A percentile compares a stretch with the other conserved stretches of the same genome.
Conservation (phyloP, 1,284 basidiomycete genomes). For the Cryptococcus sp. region DNA sequence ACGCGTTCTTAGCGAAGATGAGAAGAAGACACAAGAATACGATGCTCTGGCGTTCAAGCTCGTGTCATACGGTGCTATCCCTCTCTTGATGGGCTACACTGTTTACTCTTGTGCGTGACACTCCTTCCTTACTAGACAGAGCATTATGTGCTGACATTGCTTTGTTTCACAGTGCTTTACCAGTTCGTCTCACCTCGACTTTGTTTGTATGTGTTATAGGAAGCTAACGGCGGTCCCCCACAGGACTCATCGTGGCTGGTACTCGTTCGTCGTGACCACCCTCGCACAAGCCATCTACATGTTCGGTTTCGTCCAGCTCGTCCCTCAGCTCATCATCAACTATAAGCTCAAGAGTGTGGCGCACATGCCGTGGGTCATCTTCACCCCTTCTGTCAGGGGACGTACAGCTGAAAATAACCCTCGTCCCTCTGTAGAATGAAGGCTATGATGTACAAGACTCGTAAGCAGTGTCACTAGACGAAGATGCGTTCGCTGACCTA, state of each 20-base stretch:
- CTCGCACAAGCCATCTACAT: conserved; percentile 59
- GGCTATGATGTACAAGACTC: conserved; percentile 92
- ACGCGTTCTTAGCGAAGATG: conserved; percentile 87
- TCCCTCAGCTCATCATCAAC: conserved; percentile 87
- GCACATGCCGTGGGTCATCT: conserved; percentile 44
- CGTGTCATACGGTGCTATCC: conserved; percentile 83
- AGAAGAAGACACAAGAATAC: conserved; percentile 96
- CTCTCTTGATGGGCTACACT: conserved; percentile 80
- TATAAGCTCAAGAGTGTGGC: conserved; percentile 81
- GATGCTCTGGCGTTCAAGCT: conserved; percentile 59
- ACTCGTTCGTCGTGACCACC: conserved; percentile 83
- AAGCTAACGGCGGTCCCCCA: conserved; percentile 14
- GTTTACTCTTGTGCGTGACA: conserved; percentile 66
- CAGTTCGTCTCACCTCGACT: conserved; percentile 48
- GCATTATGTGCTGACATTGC: background rate
- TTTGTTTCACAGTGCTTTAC: conserved; percentile 61
- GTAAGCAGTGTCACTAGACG: conserved; percentile 44
- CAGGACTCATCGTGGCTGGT: conserved; percentile 84
- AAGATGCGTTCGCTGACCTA: too few species aligned
- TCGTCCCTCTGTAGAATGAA: conserved; percentile 63
- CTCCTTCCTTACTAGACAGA: background rate
- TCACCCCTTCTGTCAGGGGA: background rate
- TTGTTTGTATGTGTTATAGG: background rate
- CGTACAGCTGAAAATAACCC: conserved; percentile 5
- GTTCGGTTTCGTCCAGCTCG: conserved; percentile 94